phyloP scores from a whole-genome alignment of 1,139 yeast species.

The Candida gigantensis region DNA sequence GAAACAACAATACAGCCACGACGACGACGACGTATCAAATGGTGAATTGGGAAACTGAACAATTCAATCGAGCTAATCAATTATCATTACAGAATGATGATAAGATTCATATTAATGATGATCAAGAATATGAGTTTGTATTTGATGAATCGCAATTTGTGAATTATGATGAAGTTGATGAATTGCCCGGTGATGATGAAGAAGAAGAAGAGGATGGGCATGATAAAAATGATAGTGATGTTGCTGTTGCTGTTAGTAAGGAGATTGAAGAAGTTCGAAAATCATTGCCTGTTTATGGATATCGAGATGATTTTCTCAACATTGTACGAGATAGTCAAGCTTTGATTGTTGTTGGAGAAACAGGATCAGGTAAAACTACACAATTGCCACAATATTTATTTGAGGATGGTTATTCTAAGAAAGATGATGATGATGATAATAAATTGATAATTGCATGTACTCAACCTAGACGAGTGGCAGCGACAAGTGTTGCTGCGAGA shows the following conservation, averaged over 20 bases:
- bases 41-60: conserved; percentile 63
- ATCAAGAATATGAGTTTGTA: conserved; percentile 69
- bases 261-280: conserved; percentile 49
- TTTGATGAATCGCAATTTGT: conserved; percentile 79
- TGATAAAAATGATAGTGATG: background rate
- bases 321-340: conserved; percentile 70
- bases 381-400: conserved; percentile 87
- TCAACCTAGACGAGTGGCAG: conserved; percentile 96
- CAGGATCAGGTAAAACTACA: conserved; percentile 91
- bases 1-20: conserved; percentile 18
- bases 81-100: conserved; percentile 37
- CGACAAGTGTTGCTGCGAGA: conserved; percentile 87
- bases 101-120: conserved; percentile 46
- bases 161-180: conserved; percentile 55
- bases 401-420: conserved; percentile 75
- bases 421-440: no score
- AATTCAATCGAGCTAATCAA: conserved; percentile 50
- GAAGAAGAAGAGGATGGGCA: conserved; percentile 15
- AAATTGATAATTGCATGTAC: conserved; percentile 91
- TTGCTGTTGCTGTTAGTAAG: background rate
- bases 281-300: conserved; percentile 76
- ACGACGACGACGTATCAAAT: conserved; percentile 31
- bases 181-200: conserved; percentile 26
- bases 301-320: conserved; percentile 60
- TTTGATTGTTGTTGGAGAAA: conserved; percentile 84